Evolutionary conservation across 1,139 yeast genomes (phyloP).

Genomic region (Spathaspora sp.): DNA sequence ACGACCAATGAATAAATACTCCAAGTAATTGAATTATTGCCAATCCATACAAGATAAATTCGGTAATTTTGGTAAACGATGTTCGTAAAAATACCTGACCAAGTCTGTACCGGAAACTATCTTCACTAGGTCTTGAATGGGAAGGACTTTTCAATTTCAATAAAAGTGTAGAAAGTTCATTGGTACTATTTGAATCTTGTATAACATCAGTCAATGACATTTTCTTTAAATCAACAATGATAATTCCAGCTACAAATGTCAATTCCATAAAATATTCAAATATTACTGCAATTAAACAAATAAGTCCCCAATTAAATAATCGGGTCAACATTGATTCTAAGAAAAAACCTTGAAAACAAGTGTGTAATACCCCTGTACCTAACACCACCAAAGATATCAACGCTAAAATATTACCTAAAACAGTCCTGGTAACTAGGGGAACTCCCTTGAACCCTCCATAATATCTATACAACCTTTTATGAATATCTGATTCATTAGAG

Average conservation of each 20-base stretch:
- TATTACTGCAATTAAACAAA: slow-evolving; percentile 37
- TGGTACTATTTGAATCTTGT: slow-evolving; percentile 20
- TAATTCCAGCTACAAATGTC: slow-evolving; percentile 62
- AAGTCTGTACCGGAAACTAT: slow-evolving; percentile 25
- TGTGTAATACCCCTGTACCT: neutral
- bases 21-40: slow-evolving; percentile 7
- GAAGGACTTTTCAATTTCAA: slow-evolving; percentile 19
- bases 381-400: neutral
- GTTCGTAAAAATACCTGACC: slow-evolving; percentile 39
- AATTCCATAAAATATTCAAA: slow-evolving; percentile 60
- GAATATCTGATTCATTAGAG: slow-evolving; percentile 16
- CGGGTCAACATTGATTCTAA: slow-evolving; percentile 18
- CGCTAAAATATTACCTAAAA: slow-evolving; percentile 5
- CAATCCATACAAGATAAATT: slow-evolving; percentile 1
- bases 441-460: slow-evolving; percentile 19
- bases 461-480: slow-evolving; percentile 28
- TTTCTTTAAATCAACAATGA: slow-evolving; percentile 66
- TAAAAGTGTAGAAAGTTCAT: slow-evolving; percentile 26
- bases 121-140: slow-evolving; percentile 19
- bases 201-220: slow-evolving; percentile 56
- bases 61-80: slow-evolving; percentile 27
- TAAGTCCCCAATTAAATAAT: slow-evolving; percentile 18
- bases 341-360: slow-evolving; percentile 20
- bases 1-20: slow-evolving; percentile 25
- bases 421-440: slow-evolving; percentile 22